Evolutionary conservation across 306 rosid genomes (phyloP).

Genomic region (Datisca glomerata): DNA sequence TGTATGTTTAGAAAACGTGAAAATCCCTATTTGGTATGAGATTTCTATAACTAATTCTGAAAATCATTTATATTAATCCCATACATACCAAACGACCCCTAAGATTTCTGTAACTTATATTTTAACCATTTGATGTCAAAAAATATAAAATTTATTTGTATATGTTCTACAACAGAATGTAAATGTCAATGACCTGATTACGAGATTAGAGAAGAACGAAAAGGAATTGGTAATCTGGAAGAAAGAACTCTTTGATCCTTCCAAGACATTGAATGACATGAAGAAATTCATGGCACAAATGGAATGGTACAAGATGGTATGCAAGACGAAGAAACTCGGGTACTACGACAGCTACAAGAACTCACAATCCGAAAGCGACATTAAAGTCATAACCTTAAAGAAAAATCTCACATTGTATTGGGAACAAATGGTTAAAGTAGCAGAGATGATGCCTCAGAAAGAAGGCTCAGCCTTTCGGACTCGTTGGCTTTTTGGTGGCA

Average conservation of each 20-base stretch:
- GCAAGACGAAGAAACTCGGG: conserved; percentile 13
- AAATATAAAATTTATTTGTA: too few species aligned
- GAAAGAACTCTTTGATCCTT: conserved; percentile 5
- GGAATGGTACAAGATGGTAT: conserved; percentile 50
- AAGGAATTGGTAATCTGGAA: neutral
- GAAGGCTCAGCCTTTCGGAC: conserved; percentile 18
- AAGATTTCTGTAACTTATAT: too few species aligned
- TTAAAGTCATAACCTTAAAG: neutral
- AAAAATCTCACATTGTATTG: conserved; percentile 34
- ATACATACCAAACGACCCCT: too few species aligned
- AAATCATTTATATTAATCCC: too few species aligned
- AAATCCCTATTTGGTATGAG: too few species aligned
- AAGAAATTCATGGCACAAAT: conserved; percentile 39
- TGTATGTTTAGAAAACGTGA: too few species aligned
- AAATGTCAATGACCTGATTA: conserved; percentile 4
- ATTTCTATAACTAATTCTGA: too few species aligned
- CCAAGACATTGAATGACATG: conserved; percentile 14
- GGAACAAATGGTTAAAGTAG: conserved; percentile 35
- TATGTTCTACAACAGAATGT: neutral
- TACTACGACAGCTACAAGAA: conserved; percentile 54
- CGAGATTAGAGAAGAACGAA: conserved; percentile 8
- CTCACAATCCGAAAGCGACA: neutral
- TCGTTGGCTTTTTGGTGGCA: conserved; percentile 36
- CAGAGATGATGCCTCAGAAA: conserved; percentile 28
- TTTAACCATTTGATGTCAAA: too few species aligned